Evolutionary conservation across 257 asterid species (phyloP).

Genomic region (Ballota nigra): DNA sequence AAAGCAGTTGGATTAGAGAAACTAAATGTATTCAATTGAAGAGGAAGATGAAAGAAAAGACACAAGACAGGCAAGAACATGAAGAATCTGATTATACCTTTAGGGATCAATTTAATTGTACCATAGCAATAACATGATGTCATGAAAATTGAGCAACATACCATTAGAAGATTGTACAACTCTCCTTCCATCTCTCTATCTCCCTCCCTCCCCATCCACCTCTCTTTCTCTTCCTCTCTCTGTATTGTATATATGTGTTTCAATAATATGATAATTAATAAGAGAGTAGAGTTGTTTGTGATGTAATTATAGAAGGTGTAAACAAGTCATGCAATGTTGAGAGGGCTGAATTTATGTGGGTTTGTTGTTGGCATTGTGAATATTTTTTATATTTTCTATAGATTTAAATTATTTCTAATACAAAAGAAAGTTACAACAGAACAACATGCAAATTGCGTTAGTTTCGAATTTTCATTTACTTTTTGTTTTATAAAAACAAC

Average conservation of each 20-base stretch:
- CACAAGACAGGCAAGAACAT: slow-evolving; percentile 33
- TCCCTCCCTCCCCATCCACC: slow-evolving; percentile 33
- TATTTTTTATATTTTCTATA: no score
- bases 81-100: slow-evolving; percentile 41
- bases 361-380: background rate
- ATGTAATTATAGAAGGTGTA: background rate
- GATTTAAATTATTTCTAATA: background rate
- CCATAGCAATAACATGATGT: slow-evolving; percentile 44
- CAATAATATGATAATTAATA: background rate
- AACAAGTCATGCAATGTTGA: slow-evolving; percentile 27
- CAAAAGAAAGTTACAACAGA: background rate
- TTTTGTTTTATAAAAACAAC: background rate
- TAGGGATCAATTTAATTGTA: slow-evolving; percentile 27
- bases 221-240: background rate
- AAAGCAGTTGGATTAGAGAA: slow-evolving; percentile 30
- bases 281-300: background rate
- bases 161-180: slow-evolving; percentile 33
- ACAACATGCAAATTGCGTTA: background rate
- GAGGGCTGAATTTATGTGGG: slow-evolving; percentile 11
- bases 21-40: slow-evolving; percentile 27
- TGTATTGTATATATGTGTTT: background rate
- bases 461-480: background rate
- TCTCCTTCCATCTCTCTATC: slow-evolving; percentile 31
- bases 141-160: slow-evolving; percentile 19
- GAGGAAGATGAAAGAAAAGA: slow-evolving; percentile 34